phyloP scores from a whole-genome alignment of 1,284 basidiomycete genomes.

The Cutaneotrichosporon arboriforme region DNA sequence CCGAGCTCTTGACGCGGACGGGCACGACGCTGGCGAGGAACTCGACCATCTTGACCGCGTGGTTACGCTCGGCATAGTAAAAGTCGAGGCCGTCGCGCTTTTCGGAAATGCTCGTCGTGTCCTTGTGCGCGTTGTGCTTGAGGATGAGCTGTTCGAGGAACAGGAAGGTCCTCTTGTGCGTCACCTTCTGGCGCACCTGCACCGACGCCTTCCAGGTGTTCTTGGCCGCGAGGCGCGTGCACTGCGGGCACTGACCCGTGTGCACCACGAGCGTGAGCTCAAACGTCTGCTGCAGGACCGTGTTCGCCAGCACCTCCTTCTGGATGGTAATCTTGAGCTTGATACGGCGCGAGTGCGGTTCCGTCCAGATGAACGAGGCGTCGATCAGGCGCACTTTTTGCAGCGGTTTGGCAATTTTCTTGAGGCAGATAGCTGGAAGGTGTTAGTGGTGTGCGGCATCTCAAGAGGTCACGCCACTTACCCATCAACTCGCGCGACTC shows the following conservation, averaged over 20 bases:
- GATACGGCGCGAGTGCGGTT: constrained; percentile 91
- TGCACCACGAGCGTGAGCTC: constrained; percentile 95
- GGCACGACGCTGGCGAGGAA: constrained; percentile 86
- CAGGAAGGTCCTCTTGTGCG: constrained; percentile 96
- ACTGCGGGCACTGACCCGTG: constrained; percentile 92
- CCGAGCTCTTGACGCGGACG: constrained; percentile 78
- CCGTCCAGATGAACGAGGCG: constrained; percentile 98
- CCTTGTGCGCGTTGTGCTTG: constrained; percentile 94
- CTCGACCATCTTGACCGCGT: constrained; percentile 96
- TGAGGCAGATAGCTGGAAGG: constrained; percentile 66
- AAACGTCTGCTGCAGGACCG: constrained; percentile 94
- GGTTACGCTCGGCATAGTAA: constrained; percentile 84
- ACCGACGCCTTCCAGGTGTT: constrained; percentile 98
- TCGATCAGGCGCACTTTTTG: constrained; percentile 93
- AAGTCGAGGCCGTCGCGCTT: constrained; percentile 94
- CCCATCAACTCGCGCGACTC: constrained; percentile 87
- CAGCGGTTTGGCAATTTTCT: constrained; percentile 83
- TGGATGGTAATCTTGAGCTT: constrained; percentile 94
- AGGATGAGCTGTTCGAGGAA: constrained; percentile 97
- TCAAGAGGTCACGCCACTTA: constrained; percentile 23
- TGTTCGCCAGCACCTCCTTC: constrained; percentile 94
- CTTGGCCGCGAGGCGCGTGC: constrained; percentile 88
- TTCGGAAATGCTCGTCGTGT: constrained; percentile 88
- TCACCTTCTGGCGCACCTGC: constrained; percentile 95
- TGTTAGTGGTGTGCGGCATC: too few species aligned